Evolutionary conservation across 2,329 filamentous ascomycete species (phyloP), one percentile per base, ranked within the genome.

Genomic region (Sarocladiaceae sp.): DNA sequence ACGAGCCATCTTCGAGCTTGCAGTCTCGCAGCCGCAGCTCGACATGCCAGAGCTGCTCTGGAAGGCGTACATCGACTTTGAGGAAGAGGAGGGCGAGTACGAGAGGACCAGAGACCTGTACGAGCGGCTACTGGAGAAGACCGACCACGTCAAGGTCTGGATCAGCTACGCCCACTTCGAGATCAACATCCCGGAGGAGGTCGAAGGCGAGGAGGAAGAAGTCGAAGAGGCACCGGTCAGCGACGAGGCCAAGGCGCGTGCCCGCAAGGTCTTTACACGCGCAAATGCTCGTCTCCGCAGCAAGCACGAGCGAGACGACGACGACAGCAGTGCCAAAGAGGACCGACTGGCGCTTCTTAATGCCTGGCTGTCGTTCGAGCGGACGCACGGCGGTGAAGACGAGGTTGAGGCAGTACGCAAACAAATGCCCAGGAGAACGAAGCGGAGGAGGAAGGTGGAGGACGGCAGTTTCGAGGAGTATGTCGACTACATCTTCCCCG

Each of bases 101-200:
- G 88, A 89, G 44, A 75, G 82, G 40, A 88, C 89, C 4, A 77
- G 93, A 40, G 69, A 71, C 3, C 71, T 98, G 34, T 98, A 97
- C 67, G 91, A 97, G 69, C 80, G 91, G 6, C 75, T 98, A 11
- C 76, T 98, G 33, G 74, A 88, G 57, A 96, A 94, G 80, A 95
- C 93, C n/a, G 84, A 93, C 58, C 93, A 98, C 60, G 89, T 96
- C 72, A 98, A 97, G 73, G 93, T 98, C 48, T 98, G 93, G 93
- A 95, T 93, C 64, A 91, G 87, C 63, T 98, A 91, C 67, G 93
- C 93, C n/a, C 87, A 94, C 63, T 97, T 98, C 59, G 93, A 98
- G 66, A 88, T 97, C 69, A 91, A 93, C 61, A 82, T 95, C 0
- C 88, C 89, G 34, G 89, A 95, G 46, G 78, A 80, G 32, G 82